phyloP scores from a whole-genome alignment of 768 basidiomycete species.

The Tricholoma flavovirens region DNA sequence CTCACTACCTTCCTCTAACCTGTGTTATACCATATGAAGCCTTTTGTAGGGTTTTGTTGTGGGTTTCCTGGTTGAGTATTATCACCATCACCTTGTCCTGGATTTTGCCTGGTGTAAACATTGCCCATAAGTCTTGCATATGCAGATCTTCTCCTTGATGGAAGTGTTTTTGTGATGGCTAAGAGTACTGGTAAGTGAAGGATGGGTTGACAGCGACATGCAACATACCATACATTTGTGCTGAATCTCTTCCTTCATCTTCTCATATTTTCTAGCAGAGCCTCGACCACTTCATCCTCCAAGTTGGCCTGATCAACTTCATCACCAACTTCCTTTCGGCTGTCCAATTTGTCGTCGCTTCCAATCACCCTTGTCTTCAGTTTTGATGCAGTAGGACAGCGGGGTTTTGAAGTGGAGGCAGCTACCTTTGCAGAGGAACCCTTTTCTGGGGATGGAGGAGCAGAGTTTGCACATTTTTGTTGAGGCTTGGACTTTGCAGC shows the following conservation, averaged over 20 bases:
- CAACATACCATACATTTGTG: background rate
- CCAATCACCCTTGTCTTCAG: background rate
- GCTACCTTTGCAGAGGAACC: background rate
- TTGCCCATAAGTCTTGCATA: slow-evolving; percentile 5
- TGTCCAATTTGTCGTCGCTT: background rate
- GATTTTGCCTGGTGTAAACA: background rate
- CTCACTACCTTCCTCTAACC: too few relatives aligned
- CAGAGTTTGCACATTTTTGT: background rate
- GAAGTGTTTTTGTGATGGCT: slow-evolving; percentile 1
- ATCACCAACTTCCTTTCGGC: background rate
- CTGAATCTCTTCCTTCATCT: background rate
- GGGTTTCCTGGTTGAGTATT: too few relatives aligned
- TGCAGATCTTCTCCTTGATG: slow-evolving; percentile 4
- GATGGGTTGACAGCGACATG: background rate
- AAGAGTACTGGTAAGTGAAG: background rate
- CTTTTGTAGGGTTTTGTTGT: too few relatives aligned
- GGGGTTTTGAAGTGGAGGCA: background rate
- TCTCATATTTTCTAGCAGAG: background rate
- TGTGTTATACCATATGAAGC: too few relatives aligned
- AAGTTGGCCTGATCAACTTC: background rate
- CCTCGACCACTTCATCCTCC: background rate
- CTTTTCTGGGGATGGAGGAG: background rate
- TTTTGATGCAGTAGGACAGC: background rate
- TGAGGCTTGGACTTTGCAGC: background rate
- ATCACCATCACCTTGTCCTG: background rate